Base-by-base conservation (phyloP, 208 protist species). In the Angomonas desouzai region DNA sequence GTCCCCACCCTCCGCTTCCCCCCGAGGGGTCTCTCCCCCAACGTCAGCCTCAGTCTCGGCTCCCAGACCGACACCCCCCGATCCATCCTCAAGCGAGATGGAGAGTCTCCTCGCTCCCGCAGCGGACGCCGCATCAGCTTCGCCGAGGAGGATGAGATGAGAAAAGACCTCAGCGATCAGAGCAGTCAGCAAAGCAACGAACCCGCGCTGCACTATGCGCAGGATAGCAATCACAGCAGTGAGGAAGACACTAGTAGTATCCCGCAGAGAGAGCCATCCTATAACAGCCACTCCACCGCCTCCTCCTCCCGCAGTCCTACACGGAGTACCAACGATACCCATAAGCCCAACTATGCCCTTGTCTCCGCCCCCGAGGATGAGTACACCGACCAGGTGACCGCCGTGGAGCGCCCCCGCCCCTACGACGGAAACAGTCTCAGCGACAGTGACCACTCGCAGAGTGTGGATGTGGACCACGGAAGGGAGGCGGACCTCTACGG, bases 1-100 rank as follows among this genome's bases (percentile, higher is more conserved):
- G 34, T 55, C 13, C 47, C 48, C 13, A 25, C 58, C 7, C 30
- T 60, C 0, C 11, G 23, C n/a, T 23, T 55, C 3, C 60, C 65
- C 11, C 32, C 16, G 3, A 23, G 45, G 40, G 29, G 55, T 23
- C 9, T 40, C 9, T 45, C 30, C 13, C 55, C 27, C 27, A 43
- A 38, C 30, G 18, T 48, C 20, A 81, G 75, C 40, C 34, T 62
- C 16, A 60, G 55, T 18, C 70, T 64, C 61, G 69, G 66, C 36
- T 53, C 55, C 23, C 70, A 55, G 3, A 58, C 62, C 22, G 64
- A 81, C 48, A 76, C 75, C 1, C 75, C 75, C n/a, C 65, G 72
- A 27, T 73, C 68, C 38, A 79, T 77, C 45, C 55, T 75, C 23
- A 64, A 72, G 36, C 72, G 65, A 11, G 59, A 65, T 11, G 62